These are phyloP conservation scores for Fusarium sp. DNA, from an alignment of 2,329 filamentous ascomycete genomes.

Conservation along the genomic window DNA sequence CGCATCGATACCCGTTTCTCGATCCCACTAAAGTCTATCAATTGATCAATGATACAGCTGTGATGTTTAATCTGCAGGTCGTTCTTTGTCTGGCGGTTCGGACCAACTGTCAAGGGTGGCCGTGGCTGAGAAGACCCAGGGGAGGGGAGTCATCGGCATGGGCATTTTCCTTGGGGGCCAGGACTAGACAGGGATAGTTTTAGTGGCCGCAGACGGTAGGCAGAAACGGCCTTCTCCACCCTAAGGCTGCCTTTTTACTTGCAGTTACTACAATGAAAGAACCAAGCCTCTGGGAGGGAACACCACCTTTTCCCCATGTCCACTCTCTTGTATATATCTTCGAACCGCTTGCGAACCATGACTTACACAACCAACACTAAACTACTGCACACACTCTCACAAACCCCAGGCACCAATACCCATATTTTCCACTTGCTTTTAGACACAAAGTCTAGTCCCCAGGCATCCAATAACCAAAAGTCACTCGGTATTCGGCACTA, in stretches of 20 bases:
- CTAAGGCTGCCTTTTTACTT: slow-evolving; percentile 31
- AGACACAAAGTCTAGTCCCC: slow-evolving; percentile 13
- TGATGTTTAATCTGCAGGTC: background rate
- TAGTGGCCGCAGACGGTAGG: slow-evolving; percentile 43
- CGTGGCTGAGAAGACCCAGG: slow-evolving; percentile 35
- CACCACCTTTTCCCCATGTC: slow-evolving; percentile 19
- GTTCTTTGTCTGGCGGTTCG: background rate
- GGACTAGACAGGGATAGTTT: slow-evolving; percentile 19
- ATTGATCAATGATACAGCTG: background rate
- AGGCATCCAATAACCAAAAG: slow-evolving; percentile 37
- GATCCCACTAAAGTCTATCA: slow-evolving; percentile 1
- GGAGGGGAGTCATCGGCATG: slow-evolving; percentile 45
- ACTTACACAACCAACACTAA: slow-evolving; percentile 8
- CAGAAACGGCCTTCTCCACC: slow-evolving; percentile 44
- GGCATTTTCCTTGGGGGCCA: slow-evolving; percentile 13
- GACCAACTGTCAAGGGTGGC: background rate
- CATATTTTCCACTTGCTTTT: slow-evolving; percentile 35
- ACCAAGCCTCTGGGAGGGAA: slow-evolving; percentile 42
- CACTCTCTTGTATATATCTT: slow-evolving; percentile 40
- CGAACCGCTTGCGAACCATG: slow-evolving; percentile 32
- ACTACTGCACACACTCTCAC: slow-evolving; percentile 14
- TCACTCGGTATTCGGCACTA: slow-evolving; percentile 2
- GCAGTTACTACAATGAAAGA: background rate
- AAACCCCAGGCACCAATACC: slow-evolving; percentile 40
- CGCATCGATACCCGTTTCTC: slow-evolving; percentile 33